phyloP scores from a whole-genome alignment of 2,329 filamentous ascomycete genomes.

The Nemania sp. region DNA sequence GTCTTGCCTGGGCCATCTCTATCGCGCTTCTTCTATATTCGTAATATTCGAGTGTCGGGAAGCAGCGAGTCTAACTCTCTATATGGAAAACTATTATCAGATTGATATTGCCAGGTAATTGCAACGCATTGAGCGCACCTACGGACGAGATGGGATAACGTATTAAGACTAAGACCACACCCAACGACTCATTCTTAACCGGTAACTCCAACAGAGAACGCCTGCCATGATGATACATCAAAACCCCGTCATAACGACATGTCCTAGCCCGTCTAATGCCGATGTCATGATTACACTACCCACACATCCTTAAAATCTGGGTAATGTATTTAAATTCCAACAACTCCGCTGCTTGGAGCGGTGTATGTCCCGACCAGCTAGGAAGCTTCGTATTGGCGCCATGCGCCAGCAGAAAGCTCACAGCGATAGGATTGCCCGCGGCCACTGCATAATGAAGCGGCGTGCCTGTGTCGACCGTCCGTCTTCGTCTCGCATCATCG shows the following conservation, averaged over 20 bases:
- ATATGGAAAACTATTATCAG: conserved; percentile 3
- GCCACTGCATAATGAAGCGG: conserved; percentile 44
- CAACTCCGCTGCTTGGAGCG: conserved; percentile 41
- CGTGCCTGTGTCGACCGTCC: conserved; percentile 42
- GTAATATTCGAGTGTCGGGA: neutral
- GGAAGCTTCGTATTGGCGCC: conserved; percentile 42
- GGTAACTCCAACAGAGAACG: conserved; percentile 27
- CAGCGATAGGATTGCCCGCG: conserved; percentile 40
- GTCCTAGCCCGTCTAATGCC: conserved; percentile 19
- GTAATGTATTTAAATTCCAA: conserved; percentile 40
- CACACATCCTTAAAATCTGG: conserved; percentile 40
- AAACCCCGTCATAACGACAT: conserved; percentile 28
- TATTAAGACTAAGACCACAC: conserved; percentile 23
- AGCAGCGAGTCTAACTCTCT: neutral
- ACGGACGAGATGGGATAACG: conserved; percentile 11
- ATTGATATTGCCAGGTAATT: neutral
- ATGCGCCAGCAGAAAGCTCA: conserved; percentile 43
- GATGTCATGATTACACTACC: conserved; percentile 24
- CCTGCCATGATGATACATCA: conserved; percentile 36
- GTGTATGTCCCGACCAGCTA: conserved; percentile 44
- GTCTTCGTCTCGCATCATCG: conserved; percentile 41
- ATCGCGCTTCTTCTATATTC: neutral
- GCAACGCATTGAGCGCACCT: conserved; percentile 6
- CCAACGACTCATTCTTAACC: conserved; percentile 16
- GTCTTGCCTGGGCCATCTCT: neutral